Percentiles rank a stretch among this genome's conserved stretches.
Evolutionary conservation across 2,329 filamentous ascomycete species (phyloP).

Genomic region (Huntiella savannae): DNA sequence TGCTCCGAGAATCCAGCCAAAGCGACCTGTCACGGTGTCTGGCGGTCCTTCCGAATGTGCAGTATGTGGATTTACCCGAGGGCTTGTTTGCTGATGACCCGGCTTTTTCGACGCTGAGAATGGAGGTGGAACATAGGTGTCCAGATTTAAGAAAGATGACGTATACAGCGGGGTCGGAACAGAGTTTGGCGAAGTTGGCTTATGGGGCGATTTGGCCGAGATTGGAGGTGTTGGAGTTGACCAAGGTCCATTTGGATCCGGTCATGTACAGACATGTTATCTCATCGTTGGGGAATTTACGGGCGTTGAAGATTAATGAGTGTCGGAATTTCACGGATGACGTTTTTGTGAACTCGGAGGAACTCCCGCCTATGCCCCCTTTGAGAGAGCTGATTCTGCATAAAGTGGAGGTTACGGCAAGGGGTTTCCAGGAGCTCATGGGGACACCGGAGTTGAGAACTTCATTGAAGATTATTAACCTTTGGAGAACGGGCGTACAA

Average conservation of each 20-base stretch:
- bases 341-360: conserved; percentile 47
- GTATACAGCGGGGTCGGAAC: conserved; percentile 61
- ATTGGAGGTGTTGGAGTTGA: conserved; percentile 55
- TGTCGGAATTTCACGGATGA: conserved; percentile 56
- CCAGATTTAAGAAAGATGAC: conserved; percentile 76
- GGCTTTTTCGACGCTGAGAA: conserved; percentile 53
- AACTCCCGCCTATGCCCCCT: conserved; percentile 53
- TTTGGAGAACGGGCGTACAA: conserved; percentile 54
- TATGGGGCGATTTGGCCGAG: conserved; percentile 47
- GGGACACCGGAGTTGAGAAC: conserved; percentile 37
- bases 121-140: conserved; percentile 71
- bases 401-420: conserved; percentile 52
- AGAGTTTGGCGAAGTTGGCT: conserved; percentile 51
- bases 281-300: conserved; percentile 44
- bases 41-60: conserved; percentile 65
- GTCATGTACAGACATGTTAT: conserved; percentile 52
- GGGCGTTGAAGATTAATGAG: conserved; percentile 55
- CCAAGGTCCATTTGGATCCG: conserved; percentile 49
- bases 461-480: conserved; percentile 45
- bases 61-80: conserved; percentile 78
- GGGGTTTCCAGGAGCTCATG: conserved; percentile 52
- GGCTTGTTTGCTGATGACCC: conserved; percentile 71
- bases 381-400: conserved; percentile 56
- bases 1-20: conserved; percentile 77
- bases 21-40: conserved; percentile 70